These are phyloP conservation scores for Myochromella boudieri DNA, from an alignment of 768 basidiomycete genomes.

Conservation along the genomic window DNA sequence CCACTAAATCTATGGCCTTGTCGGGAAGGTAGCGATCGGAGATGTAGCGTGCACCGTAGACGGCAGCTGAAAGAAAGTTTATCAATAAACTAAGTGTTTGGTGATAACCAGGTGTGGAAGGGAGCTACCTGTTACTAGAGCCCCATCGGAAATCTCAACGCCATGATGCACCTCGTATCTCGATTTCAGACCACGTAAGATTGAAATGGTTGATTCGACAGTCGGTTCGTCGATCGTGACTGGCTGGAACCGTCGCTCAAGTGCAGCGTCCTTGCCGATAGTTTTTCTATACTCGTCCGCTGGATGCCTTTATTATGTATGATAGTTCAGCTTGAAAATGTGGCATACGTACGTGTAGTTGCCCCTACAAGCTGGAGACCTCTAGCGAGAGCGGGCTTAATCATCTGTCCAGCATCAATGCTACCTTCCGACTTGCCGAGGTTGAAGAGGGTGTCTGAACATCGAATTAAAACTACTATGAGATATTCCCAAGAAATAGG, in stretches of 20 bases:
- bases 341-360: slow-evolving; percentile 68
- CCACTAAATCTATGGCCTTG: slow-evolving; percentile 89
- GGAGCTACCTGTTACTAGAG: slow-evolving; percentile 80
- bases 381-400: slow-evolving; percentile 86
- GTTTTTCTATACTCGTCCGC: slow-evolving; percentile 90
- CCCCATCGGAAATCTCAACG: slow-evolving; percentile 86
- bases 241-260: slow-evolving; percentile 90
- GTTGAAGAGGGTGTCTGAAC: slow-evolving; percentile 73
- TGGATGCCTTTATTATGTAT: slow-evolving; percentile 21
- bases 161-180: slow-evolving; percentile 92
- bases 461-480: not conserved
- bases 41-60: slow-evolving; percentile 83
- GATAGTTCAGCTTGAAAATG: not conserved
- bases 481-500: not conserved
- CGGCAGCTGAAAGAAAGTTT: slow-evolving; percentile 68
- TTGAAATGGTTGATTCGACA: slow-evolving; percentile 81
- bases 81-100: too few relatives aligned
- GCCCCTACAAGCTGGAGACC: slow-evolving; percentile 90
- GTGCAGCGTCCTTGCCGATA: slow-evolving; percentile 88
- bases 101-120: too few relatives aligned
- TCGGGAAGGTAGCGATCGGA: slow-evolving; percentile 88
- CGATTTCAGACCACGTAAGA: slow-evolving; percentile 81
- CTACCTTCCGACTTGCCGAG: slow-evolving; percentile 91
- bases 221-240: slow-evolving; percentile 88
- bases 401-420: slow-evolving; percentile 92